Evolutionary conservation across 768 basidiomycete species (phyloP).

Genomic region (Crepidotus variabilis): DNA sequence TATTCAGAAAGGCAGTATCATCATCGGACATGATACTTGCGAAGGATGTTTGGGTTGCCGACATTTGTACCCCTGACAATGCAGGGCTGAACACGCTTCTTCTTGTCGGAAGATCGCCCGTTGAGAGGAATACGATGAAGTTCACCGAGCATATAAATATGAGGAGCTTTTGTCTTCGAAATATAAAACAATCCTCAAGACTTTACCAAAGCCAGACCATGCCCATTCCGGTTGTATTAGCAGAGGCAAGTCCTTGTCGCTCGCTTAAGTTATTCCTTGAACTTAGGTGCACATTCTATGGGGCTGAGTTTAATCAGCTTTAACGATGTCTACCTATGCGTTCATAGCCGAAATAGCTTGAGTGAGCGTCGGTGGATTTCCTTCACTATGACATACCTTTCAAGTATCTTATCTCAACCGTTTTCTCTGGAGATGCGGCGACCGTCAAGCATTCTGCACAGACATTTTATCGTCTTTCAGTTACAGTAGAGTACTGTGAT

Average conservation of each 20-base stretch:
- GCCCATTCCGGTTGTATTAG: too few species aligned
- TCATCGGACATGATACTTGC: slow-evolving; percentile 10
- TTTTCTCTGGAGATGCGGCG: too few species aligned
- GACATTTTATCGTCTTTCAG: too few species aligned
- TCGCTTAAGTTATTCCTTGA: slow-evolving; percentile 11
- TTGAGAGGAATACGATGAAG: neutral
- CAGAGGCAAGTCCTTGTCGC: slow-evolving; percentile 3
- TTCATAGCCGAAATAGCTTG: slow-evolving; percentile 60
- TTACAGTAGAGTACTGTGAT: too few species aligned
- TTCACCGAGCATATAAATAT: neutral
- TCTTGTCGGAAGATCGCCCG: neutral
- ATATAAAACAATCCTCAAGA: too few species aligned
- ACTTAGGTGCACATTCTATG: slow-evolving; percentile 4
- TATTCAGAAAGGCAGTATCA: slow-evolving; percentile 7
- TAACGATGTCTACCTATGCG: slow-evolving; percentile 30
- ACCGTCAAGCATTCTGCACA: too few species aligned
- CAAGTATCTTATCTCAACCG: too few species aligned
- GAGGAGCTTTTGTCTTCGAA: neutral
- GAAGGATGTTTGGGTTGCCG: slow-evolving; percentile 28
- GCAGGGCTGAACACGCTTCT: neutral
- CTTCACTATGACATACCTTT: neutral
- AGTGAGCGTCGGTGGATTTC: slow-evolving; percentile 31
- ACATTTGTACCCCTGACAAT: neutral
- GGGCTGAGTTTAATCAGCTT: slow-evolving; percentile 27
- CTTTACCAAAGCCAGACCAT: too few species aligned